These are phyloP conservation scores for Penicillium sp. DNA, from an alignment of 2,329 filamentous ascomycete genomes.

Conservation along the genomic window DNA sequence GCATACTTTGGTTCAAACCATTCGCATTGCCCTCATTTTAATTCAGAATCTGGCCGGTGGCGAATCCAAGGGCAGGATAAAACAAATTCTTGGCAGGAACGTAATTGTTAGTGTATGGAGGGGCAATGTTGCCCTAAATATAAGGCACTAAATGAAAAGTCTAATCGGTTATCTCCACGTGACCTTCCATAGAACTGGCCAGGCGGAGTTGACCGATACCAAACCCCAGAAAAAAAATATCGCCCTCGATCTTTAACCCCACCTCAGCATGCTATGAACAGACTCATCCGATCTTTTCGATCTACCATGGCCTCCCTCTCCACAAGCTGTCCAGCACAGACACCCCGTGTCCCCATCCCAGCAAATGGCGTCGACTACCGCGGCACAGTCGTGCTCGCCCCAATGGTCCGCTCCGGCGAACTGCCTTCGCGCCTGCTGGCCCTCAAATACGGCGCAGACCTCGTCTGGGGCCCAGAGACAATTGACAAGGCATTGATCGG, in stretches of 20 bases:
- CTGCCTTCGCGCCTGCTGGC: constrained; percentile 84
- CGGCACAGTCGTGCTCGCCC: constrained; percentile 89
- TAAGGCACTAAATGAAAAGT: neutral
- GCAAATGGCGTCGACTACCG: constrained; percentile 88
- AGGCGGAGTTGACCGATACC: constrained; percentile 2
- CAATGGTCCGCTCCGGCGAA: constrained; percentile 98
- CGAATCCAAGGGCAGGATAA: neutral
- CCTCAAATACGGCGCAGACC: constrained; percentile 90
- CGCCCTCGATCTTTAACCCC: constrained; percentile 3
- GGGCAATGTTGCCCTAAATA: neutral
- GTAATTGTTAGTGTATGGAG: neutral
- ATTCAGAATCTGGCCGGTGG: neutral
- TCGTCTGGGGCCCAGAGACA: constrained; percentile 97
- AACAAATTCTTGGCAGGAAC: neutral
- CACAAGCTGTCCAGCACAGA: constrained; percentile 26
- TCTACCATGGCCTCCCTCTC: constrained; percentile 55
- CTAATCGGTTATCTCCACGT: constrained; percentile 15
- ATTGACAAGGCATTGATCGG: constrained; percentile 92
- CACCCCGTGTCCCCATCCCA: constrained; percentile 78
- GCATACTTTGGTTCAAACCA: neutral
- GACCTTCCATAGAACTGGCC: neutral
- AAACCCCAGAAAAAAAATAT: constrained; percentile 8
- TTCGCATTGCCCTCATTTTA: neutral
- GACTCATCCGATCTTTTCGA: constrained; percentile 40
- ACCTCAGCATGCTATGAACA: constrained; percentile 38